Conservation (phyloP, 2,329 filamentous ascomycete genomes). For the Pseudomassariella vexata region DNA sequence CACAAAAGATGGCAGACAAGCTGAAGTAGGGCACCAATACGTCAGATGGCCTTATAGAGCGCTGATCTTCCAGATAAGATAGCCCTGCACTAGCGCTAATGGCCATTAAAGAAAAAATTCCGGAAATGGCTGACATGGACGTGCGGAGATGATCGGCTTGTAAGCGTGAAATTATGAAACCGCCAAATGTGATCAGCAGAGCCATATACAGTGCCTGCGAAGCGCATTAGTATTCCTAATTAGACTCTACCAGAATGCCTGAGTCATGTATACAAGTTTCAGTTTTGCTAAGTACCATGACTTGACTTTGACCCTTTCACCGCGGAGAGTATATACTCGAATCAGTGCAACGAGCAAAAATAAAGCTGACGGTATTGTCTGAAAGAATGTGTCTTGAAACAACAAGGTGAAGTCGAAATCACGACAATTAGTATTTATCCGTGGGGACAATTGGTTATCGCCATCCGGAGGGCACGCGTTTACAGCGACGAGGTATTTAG, state of each 20-base stretch:
- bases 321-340: neutral
- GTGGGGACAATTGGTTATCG: constrained; percentile 10
- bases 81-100: neutral
- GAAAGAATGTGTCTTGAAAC: constrained; percentile 11
- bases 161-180: neutral
- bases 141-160: neutral
- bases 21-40: constrained; percentile 12
- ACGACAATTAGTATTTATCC: constrained; percentile 9
- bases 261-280: neutral
- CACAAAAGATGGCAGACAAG: constrained; percentile 5
- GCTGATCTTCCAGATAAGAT: constrained; percentile 13
- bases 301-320: neutral
- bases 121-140: neutral
- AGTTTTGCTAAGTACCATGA: neutral
- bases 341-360: neutral
- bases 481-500: too few species aligned
- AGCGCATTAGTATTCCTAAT: neutral
- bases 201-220: neutral
- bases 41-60: constrained; percentile 10
- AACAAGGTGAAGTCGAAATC: constrained; percentile 12
- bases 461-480: too few species aligned
- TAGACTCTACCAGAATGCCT: too few species aligned
- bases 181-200: neutral
- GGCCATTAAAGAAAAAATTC: neutral
- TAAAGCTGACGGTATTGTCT: constrained; percentile 7